phyloP scores from a whole-genome alignment of 177 flowering plant species.

The Telopea speciosissima region DNA sequence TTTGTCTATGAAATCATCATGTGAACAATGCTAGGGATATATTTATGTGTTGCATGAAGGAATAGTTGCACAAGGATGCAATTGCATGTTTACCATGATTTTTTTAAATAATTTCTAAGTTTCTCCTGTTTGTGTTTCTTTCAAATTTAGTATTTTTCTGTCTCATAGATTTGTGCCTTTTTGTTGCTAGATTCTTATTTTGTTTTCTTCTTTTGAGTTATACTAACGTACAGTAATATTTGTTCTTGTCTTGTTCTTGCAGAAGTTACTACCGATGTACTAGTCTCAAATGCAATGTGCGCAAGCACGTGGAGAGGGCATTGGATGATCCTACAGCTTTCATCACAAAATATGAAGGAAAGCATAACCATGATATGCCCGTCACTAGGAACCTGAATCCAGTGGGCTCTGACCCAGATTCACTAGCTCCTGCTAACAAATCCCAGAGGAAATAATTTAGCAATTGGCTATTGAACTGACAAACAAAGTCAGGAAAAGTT shows the following conservation, averaged over 20 bases:
- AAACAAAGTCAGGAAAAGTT: conserved; percentile 1
- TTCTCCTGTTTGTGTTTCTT: neutral
- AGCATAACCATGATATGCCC: conserved; percentile 86
- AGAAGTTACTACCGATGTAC: conserved; percentile 98
- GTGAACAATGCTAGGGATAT: neutral
- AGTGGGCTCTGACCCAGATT: conserved; percentile 34
- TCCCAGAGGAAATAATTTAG: conserved; percentile 10
- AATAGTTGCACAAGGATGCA: neutral
- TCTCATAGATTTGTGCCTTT: neutral
- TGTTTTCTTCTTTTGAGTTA: neutral
- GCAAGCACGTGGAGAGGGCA: conserved; percentile 85
- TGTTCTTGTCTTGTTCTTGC: conserved; percentile 22
- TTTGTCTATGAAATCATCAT: neutral
- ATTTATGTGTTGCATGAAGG: neutral
- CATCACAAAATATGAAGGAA: conserved; percentile 90
- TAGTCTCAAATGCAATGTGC: conserved; percentile 64
- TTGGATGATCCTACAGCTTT: conserved; percentile 78
- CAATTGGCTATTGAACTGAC: neutral
- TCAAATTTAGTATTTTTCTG: neutral
- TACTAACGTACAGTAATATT: neutral
- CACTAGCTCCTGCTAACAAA: conserved; percentile 21
- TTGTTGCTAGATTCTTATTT: neutral
- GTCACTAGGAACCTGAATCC: conserved; percentile 25
- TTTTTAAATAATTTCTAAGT: neutral
- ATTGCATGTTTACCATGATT: neutral